Conservation (phyloP, 176 grass and related monocot genomes). For the Avena eriantha region DNA sequence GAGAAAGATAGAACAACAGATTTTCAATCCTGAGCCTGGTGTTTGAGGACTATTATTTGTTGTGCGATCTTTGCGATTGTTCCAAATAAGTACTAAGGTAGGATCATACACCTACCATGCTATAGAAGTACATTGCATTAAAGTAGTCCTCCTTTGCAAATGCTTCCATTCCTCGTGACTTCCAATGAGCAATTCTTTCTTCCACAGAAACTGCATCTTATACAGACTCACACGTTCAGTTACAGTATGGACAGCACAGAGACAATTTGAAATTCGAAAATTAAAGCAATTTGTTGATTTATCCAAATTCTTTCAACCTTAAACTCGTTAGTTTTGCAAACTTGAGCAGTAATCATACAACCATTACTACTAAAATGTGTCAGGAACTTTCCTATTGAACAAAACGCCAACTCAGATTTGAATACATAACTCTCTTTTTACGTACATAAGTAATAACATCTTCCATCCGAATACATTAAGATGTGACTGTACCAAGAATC, state of each 20-base stretch:
- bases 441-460: not conserved
- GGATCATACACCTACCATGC: not conserved
- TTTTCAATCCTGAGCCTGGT: not conserved
- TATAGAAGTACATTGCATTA: slow-evolving; percentile 27
- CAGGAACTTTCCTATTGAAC: not conserved
- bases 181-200: slow-evolving; percentile 10
- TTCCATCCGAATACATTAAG: slow-evolving; percentile 4
- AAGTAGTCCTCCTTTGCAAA: slow-evolving; percentile 36
- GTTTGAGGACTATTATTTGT: not conserved
- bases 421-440: not conserved
- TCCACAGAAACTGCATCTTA: too few species aligned
- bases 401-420: not conserved
- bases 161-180: slow-evolving; percentile 27
- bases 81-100: not conserved
- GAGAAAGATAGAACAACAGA: not conserved
- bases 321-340: not conserved
- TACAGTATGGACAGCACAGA: too few species aligned
- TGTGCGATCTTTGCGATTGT: not conserved
- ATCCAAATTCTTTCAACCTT: not conserved
- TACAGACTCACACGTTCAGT: too few species aligned
- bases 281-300: not conserved
- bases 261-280: not conserved
- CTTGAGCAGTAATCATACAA: not conserved
- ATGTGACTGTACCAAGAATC: not conserved
- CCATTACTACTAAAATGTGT: not conserved